Base-by-base conservation (phyloP, 2,329 filamentous ascomycete species). In the Elsinoe batatas region DNA sequence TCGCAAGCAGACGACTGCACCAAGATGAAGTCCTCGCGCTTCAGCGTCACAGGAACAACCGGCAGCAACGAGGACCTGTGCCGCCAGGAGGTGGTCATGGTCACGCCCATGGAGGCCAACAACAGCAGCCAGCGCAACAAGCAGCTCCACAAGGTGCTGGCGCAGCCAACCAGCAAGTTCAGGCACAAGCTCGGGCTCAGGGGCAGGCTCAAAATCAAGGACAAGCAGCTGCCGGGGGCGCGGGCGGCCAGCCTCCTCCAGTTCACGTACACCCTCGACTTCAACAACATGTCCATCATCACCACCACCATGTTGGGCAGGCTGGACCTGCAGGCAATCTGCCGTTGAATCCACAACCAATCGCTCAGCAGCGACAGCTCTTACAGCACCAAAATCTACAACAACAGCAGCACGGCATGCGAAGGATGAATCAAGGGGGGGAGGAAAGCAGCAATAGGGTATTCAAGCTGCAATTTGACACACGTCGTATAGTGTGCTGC, bases 391-490 rank as follows among this genome's bases (percentile, higher is more conserved):
- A 30, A 30, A 30, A 30, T 56, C 58, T 33, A 35, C 54, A n/a
- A 55, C 63, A 64, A 54, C 63, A 61, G 17, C 62, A 64, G 18
- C 62, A 61, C 12, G 63, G 59, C 12, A 63, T 61, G 3, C 59
- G 63, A 32, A 63, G 61, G 54, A 64, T 58, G 22, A 56, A 56
- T 15, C 71, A 73, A 12, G 64, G 42, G 20, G 38, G 40, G 63
- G 30, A 68, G 20, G 53, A 55, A 33, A 46, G 20, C 15, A 77
- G 76, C 35, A 78, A 80, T 10, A 71, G 93, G 20, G 87, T 98
- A 2, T 98, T 97, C 76, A 98, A 98, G 71, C 76, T 97, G 35
- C 93, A 98, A 69, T 98, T 96, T 63, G 93, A 98, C 67, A 88
- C 90, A 0, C 81, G 90, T 18, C 84, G 91, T 63, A 94, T 98